Conservation (phyloP, 2,329 filamentous ascomycete species). For the Exophiala dermatitidis region DNA sequence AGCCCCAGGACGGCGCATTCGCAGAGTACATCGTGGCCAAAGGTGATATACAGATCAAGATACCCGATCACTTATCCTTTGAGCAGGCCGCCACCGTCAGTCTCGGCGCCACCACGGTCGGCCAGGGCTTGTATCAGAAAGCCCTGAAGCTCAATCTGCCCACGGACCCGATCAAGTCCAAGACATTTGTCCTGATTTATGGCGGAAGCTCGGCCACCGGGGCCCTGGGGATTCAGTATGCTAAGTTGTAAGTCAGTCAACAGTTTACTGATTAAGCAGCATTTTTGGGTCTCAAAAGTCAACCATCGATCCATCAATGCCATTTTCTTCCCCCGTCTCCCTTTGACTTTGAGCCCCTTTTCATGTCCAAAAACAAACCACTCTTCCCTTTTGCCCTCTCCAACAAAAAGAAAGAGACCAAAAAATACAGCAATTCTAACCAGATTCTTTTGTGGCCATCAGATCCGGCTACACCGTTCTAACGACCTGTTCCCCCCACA, state of each 20-base stretch:
- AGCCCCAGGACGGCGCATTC: slow-evolving; percentile 33
- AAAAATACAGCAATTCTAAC: no score
- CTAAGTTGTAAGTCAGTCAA: slow-evolving; percentile 28
- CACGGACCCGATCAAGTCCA: slow-evolving; percentile 19
- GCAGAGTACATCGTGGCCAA: slow-evolving; percentile 32
- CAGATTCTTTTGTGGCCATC: not conserved
- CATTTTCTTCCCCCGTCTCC: no score
- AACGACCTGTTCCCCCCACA: slow-evolving; percentile 36
- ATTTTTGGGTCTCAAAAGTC: not conserved
- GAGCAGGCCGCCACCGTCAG: slow-evolving; percentile 31
- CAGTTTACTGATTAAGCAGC: not conserved
- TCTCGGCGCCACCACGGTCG: slow-evolving; percentile 28
- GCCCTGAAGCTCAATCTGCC: slow-evolving; percentile 26
- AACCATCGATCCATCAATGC: no score
- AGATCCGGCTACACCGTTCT: slow-evolving; percentile 37
- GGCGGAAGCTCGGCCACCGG: slow-evolving; percentile 41
- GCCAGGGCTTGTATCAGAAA: slow-evolving; percentile 21
- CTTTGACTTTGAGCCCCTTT: not conserved
- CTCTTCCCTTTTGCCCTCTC: not conserved
- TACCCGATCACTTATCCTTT: slow-evolving; percentile 31
- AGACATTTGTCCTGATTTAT: slow-evolving; percentile 37
- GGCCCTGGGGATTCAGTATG: slow-evolving; percentile 38
- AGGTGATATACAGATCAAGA: slow-evolving; percentile 29
- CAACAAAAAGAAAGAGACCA: no score
- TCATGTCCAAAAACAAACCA: not conserved